Conservation (phyloP, 306 rosid species). For the Betula pendula region DNA sequence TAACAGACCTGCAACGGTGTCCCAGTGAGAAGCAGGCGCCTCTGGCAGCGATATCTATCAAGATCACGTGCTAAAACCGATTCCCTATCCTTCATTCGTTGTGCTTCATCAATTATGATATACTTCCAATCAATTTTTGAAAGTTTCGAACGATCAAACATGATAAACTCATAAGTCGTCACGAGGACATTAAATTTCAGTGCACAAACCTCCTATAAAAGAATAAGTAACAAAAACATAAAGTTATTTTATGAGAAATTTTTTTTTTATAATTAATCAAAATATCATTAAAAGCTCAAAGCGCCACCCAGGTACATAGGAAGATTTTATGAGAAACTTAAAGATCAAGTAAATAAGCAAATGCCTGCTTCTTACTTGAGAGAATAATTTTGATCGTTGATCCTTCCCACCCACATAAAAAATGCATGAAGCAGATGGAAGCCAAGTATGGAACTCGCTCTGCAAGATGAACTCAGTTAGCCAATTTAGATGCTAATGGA, state of each 20-base stretch:
- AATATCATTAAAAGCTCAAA: too few relatives aligned
- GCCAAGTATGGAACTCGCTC: slow-evolving; percentile 92
- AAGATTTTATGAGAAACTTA: slow-evolving; percentile 16
- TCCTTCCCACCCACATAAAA: slow-evolving; percentile 95
- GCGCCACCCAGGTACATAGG: too few relatives aligned
- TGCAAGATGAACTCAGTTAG: slow-evolving; percentile 44
- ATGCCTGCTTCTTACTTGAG: slow-evolving; percentile 67
- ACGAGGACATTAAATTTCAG: slow-evolving; percentile 97
- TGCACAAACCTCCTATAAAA: slow-evolving; percentile 78
- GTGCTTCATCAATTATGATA: slow-evolving; percentile 97
- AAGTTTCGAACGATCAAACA: slow-evolving; percentile 97
- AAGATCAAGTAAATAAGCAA: slow-evolving; percentile 21
- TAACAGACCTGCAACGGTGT: slow-evolving; percentile 86
- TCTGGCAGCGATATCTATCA: slow-evolving; percentile 92
- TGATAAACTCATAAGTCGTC: slow-evolving; percentile 98
- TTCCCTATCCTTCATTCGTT: slow-evolving; percentile 98
- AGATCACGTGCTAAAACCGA: slow-evolving; percentile 98
- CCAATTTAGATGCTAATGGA: slow-evolving; percentile 20
- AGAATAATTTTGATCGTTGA: slow-evolving; percentile 82
- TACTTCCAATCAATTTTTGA: slow-evolving; percentile 97
- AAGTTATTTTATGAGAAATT: slow-evolving; percentile 17
- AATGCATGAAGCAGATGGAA: slow-evolving; percentile 94
- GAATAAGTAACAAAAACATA: slow-evolving; percentile 26
- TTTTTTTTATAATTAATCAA: too few relatives aligned
- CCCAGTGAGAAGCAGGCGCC: slow-evolving; percentile 96